Base-by-base conservation (phyloP, 148 eudicot genomes). In the Chenopodium album region DNA sequence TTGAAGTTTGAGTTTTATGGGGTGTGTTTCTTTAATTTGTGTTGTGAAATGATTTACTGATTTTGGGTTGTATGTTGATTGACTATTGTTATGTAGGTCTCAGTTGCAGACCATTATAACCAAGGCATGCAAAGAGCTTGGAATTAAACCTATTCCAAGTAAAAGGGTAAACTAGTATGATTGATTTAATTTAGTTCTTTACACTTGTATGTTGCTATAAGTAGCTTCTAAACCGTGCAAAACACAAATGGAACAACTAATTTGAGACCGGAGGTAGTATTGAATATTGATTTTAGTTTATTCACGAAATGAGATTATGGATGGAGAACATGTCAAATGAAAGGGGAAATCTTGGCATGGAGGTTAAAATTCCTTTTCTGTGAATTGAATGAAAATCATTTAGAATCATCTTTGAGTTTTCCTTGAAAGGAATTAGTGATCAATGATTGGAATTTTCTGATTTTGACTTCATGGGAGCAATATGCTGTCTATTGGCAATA, bases 51-150 rank as follows among this genome's bases (percentile, higher is more conserved):
- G 52, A 66, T 22, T 63, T 75, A 62, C 47, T 84, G 76, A 79
- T 74, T 46, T 48, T 82, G 62, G 47, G 4, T 47, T 77, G 65
- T 64, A 31, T 74, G 14, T 46, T 47, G 77, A 56, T 17, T 17
- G 22, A 4, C 3, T 2, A 1, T 11, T 14, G 3, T 4, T 4
- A 16, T 92, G 41, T 80, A 95, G 98, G 93, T 93, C 98, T 75
- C 98, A 95, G 74, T 87, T 95, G 94, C 98, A 95, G 90, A 95
- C 98, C 22, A 95, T 93, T 82, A 95, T 95, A 81, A 88, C 92
- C 60, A 93, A 90, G 88, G 98, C 98, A 63, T 95, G 98, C 81
- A 88, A 86, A 81, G 98, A 95, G 90, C 91, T 95, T 78, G 93
- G 88, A 63, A 88, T 93, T 78, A 93, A 93, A 59, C 91, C 97